phyloP scores from a whole-genome alignment of 2,329 filamentous ascomycete genomes.

The Coleophoma cylindrospora region DNA sequence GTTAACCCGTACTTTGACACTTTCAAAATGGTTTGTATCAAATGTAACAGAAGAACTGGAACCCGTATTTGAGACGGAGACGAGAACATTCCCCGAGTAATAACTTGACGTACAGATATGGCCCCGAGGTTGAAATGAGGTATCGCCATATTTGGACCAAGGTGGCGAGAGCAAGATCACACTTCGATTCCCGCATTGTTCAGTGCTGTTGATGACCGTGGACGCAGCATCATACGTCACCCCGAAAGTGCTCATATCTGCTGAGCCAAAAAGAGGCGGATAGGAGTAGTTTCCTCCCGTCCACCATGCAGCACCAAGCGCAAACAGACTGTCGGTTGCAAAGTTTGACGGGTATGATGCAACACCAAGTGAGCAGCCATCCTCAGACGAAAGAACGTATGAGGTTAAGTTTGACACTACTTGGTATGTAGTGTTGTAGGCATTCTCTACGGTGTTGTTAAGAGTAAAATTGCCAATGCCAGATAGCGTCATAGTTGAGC shows the following conservation, averaged over 20 bases:
- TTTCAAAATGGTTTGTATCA: slow-evolving; percentile 4
- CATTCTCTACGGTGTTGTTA: not conserved
- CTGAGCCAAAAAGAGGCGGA: not conserved
- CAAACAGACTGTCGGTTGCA: slow-evolving; percentile 1
- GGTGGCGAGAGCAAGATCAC: slow-evolving; percentile 8
- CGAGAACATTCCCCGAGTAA: slow-evolving; percentile 6
- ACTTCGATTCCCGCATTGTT: slow-evolving; percentile 7
- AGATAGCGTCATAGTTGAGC: slow-evolving; percentile 6
- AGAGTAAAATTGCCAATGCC: slow-evolving; percentile 5
- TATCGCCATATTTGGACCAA: not conserved
- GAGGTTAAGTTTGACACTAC: slow-evolving; percentile 3
- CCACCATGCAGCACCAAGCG: slow-evolving; percentile 5
- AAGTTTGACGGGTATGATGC: not conserved
- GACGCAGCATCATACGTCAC: not conserved
- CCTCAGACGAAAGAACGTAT: slow-evolving; percentile 6
- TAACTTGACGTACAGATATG: slow-evolving; percentile 9
- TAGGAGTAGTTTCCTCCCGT: slow-evolving; percentile 4
- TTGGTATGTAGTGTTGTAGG: not conserved
- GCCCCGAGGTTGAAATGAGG: slow-evolving; percentile 6
- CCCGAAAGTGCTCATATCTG: slow-evolving; percentile 4
- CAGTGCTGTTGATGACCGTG: slow-evolving; percentile 4
- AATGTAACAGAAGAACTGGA: slow-evolving; percentile 4
- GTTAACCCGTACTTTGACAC: not conserved
- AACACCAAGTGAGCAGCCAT: slow-evolving; percentile 9
- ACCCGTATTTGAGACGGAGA: slow-evolving; percentile 5